phyloP scores from a whole-genome alignment of 75 land plant species.

The Pinus tabuliformis region DNA sequence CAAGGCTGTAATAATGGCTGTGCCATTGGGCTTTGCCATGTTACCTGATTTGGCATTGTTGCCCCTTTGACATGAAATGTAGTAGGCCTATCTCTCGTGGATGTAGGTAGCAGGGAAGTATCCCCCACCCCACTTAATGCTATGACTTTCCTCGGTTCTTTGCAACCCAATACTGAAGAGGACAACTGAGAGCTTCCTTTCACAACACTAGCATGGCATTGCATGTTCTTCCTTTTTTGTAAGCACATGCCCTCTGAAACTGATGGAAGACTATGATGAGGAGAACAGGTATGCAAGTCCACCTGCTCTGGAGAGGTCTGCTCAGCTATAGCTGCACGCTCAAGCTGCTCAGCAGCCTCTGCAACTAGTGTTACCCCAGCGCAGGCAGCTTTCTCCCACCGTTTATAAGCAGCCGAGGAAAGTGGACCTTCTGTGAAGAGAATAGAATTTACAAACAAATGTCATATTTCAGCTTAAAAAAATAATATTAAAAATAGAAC shows the following conservation, averaged over 20 bases:
- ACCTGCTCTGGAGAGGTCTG: not conserved
- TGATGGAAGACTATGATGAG: not conserved
- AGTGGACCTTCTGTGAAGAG: constrained; percentile 14
- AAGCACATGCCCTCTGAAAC: not conserved
- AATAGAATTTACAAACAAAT: not conserved
- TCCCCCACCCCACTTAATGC: not conserved
- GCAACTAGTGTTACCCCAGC: constrained; percentile 80
- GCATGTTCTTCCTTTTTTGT: constrained; percentile 6
- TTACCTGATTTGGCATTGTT: not conserved
- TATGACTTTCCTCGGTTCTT: not conserved
- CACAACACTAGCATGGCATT: not conserved
- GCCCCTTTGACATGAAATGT: not conserved
- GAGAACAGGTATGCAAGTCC: not conserved
- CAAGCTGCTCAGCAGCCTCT: constrained; percentile 85
- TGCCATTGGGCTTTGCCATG: not conserved
- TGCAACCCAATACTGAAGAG: not conserved
- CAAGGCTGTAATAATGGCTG: constrained; percentile 4
- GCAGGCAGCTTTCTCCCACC: constrained; percentile 82
- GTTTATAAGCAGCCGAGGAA: constrained; percentile 55
- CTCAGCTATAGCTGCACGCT: constrained; percentile 28
- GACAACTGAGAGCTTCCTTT: not conserved
- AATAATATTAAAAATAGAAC: too few species aligned
- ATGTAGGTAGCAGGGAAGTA: not conserved
- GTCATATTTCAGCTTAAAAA: not conserved
- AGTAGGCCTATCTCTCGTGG: too few species aligned